Evolutionary conservation across 352 stramenopile species (phyloP), one percentile per base, ranked within the genome.

Genomic region (Phytophthora cajani): DNA sequence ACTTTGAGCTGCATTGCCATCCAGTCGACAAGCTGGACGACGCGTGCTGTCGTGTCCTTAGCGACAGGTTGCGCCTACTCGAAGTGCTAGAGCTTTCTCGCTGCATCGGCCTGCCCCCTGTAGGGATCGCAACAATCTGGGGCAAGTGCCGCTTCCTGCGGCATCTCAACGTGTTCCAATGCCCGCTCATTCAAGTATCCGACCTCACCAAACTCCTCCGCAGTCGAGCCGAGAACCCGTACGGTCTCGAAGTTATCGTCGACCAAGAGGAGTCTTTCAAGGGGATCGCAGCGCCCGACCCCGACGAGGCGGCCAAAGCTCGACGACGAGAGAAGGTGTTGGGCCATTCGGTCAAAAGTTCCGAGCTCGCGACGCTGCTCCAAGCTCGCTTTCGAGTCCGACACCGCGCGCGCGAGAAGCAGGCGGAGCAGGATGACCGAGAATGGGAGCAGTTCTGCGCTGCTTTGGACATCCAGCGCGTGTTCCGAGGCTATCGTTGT

Each of bases 401-500:
- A 50, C 66, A 67, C n/a, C 73, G 67, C 3, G 72, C 68, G 5
- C 47, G 77, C 5, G 58, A 67, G 40, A 79, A 80, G 44, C 59
- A 64, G 3, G 42, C 66, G 14, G 11, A 68, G 9, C 42, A 77
- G 9, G 52, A 81, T 27, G 46, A 71, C 3, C 66, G 66, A 7
- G 74, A 84, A 3, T 90, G 80, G 81, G 69, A 72, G 32, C 56
- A 77, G 40, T 84, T 88, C 30, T 90, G 82, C 61, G 77, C 75
- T 10, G 81, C 82, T 0, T 49, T 89, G 19, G 81, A 91, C 27
- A 91, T 92, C 10, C 84, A 94, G 49, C 81, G 84, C 9, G 61
- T 88, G 0, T 71, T 69, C n/a, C 71, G 80, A 54, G 86, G 86
- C 1, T 87, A 74, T 30, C 36, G 56, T 1, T 81, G 64, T 50